Evolutionary conservation across 768 basidiomycete species (phyloP), one percentile per base, ranked within the genome.

Genomic region (Lactifluus piperatus): DNA sequence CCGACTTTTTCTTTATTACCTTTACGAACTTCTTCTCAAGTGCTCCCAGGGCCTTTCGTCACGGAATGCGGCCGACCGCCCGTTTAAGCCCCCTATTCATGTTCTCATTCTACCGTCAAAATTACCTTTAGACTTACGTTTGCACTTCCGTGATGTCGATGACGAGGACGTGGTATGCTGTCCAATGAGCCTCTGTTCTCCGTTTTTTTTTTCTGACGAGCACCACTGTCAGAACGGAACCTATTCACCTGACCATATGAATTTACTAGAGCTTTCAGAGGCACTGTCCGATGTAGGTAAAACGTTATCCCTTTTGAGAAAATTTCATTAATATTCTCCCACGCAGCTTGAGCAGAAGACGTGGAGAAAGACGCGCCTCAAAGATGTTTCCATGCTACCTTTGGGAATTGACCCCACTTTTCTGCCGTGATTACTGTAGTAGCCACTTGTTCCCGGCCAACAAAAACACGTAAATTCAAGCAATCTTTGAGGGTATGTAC

Each of bases 51-150:
- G 76, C 56, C 73, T 88, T 64, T 81, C 85, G 2, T 66, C 66
- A 43, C 72, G 72, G 50, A 73, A 77, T n/a, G 80, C 85, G 1
- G 59, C 75, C 0, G 72, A 72, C 24, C 77, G 82, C 56, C 90
- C 90, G 5, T 90, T 86, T 70, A 72, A 73, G 30, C 90, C 91
- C 0, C 82, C 85, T 2, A 77, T 89, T 5, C 91, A 93, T 72
- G 82, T 79, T 43, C 69, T 92, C 3, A 72, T 91, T 22, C 68
- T 92, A 27, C 91, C 91, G 20, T 86, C 89, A 6, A 81, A 80
- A 68, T 59, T 92, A 16, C 91, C 91, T 20, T 68, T 81, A 3
- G 91, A 92, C 67, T 76, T 92, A 48, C 75, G 80, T 37, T 68
- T 83, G 47, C 79, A 79, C 51, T 79, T 89, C 65, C 84, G 91